Evolutionary conservation across 352 stramenopile genomes (phyloP), one percentile per base, ranked within the genome.

Genomic region (Thalassiosira livingstoniorum): DNA sequence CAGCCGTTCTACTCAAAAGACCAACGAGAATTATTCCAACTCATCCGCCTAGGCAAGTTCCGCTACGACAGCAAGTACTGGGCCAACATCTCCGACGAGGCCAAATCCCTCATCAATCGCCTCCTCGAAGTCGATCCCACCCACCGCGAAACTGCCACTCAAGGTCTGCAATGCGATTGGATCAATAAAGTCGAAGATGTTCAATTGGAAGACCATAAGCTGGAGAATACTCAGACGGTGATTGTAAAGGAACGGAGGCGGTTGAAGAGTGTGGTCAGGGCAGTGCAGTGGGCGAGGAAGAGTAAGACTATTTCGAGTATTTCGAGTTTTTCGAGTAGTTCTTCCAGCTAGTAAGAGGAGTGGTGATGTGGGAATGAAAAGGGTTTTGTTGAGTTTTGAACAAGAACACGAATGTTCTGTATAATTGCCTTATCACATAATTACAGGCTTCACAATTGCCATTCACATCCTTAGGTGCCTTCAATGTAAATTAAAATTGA

Each of bases 81-180:
- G 97, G 92, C 97, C 86, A 93, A 95, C 67, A 96, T 99, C 62
- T 98, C 95, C 0, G 81, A 91, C 29, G 80, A 80, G 42, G 97
- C 97, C 55, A 98, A 98, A 79, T 94, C 98, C 63, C 88, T 99
- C 51, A 98, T 99, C 73, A 93, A 87, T 35, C 90, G 92, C 27
- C 88, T 99, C 57, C 91, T 99, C 32, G 92, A 97, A 2, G 94
- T 99, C n/a, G 95, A 99, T 84, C 93, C 96, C 15, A 91, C 95
- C 77, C 95, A 97, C 78, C 93, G 97, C 35, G 95, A 96, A 71
- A 97, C 92, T 21, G 94, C 95, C 29, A 84, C 94, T 69, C 66
- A 95, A 58, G 88, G 88, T 13, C 69, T 95, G 11, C 68, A 91
- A 25, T 88, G 87, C 68, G 75, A 82, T 42, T 95, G 90, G 91